Evolutionary conservation across 2,329 filamentous ascomycete genomes (phyloP), one percentile per base, ranked within the genome.

Genomic region (Verticillium klebahnii): DNA sequence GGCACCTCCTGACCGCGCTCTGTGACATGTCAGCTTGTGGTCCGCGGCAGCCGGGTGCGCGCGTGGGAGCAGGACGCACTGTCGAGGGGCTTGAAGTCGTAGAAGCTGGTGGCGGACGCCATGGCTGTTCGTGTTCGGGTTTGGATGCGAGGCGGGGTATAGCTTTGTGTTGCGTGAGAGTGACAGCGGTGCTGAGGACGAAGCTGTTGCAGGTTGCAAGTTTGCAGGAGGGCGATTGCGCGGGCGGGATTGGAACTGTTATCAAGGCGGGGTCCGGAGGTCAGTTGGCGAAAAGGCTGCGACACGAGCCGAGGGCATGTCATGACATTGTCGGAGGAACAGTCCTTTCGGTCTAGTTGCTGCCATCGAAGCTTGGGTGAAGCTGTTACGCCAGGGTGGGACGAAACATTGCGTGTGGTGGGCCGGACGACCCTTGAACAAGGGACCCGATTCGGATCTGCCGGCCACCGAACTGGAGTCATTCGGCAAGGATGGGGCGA

Each of bases 1-100:
- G 87, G 81, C 73, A 89, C 89, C 68, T 90, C 84, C 61, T 85
- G 73, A 75, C 92, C 93, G 75, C 88, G 89, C 74, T 93, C 89
- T 92, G 72, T 17, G 3, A 32, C 6, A 19, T 54, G 58, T 59
- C 39, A 59, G 58, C n/a, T 15, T 19, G n/a, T 5, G 55, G 5
- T 17, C 17, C 59, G 29, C 29, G 67, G 6, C 64, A 68, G 45
- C 29, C 15, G 50, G 34, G 56, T 36, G 34, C 34, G 7, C n/a
- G 19, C 11, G n/a, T n/a, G 45, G 45, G 19, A 11, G 8, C 23
- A 25, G 23, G 11, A 32, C 37, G 15, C 14, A 92, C 90, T 93
- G 78, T 94, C 88, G 68, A 90, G 85, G 67, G 91, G 88, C 80
- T 89, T 91, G 78, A 96, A 96, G 74, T 93, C 89, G 82, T 89